Evolutionary conservation across 768 basidiomycete genomes (phyloP), one percentile per base, ranked within the genome.

Genomic region (Lentinula boryana): DNA sequence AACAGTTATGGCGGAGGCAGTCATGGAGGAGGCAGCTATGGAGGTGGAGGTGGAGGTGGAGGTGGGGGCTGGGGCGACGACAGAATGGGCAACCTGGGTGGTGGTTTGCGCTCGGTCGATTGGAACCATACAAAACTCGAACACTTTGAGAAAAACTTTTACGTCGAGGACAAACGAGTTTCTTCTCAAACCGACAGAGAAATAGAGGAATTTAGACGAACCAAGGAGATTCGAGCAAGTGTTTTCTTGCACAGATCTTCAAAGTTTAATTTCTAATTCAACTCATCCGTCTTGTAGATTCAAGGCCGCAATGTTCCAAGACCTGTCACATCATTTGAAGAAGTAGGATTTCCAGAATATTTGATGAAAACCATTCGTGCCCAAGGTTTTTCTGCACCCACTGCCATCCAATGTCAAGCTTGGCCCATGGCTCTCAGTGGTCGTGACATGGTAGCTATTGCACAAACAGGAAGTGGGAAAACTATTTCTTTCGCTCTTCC

Each of bases 341-440:
- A 99, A 76, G 86, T 86, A 67, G 95, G 90, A 56, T 98, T 98
- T 76, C 97, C 97, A 10, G 93, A 96, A 68, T 98, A 98, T 75
- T 84, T 99, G 62, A 87, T 98, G 87, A 76, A 84, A 58, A 92
- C 96, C 51, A 95, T 99, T 73, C 89, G 84, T 62, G 91, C 93
- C 12, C 94, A 97, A 76, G 97, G 97, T 35, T 99, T 99, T 77
- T 73, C 85, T 36, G 71, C 82, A 1, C 97, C 97, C 0, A 95
- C 96, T 6, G 87, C 97, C 53, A 98, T 99, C 69, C 97, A 99
- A 71, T 97, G 96, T 70, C 97, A 99, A 73, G 91, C 95, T 13
- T 99, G 97, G 97, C 97, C 97, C 0, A 98, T 98, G 95, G 96
- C 97, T 3, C 80, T 98, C 32, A 92, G 83, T 55, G 96, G 96